Percentiles rank a stretch among this genome's conserved stretches.
These are phyloP conservation scores for Huntiella omanensis DNA, from an alignment of 2,329 filamentous ascomycete species.

Conservation along the genomic window DNA sequence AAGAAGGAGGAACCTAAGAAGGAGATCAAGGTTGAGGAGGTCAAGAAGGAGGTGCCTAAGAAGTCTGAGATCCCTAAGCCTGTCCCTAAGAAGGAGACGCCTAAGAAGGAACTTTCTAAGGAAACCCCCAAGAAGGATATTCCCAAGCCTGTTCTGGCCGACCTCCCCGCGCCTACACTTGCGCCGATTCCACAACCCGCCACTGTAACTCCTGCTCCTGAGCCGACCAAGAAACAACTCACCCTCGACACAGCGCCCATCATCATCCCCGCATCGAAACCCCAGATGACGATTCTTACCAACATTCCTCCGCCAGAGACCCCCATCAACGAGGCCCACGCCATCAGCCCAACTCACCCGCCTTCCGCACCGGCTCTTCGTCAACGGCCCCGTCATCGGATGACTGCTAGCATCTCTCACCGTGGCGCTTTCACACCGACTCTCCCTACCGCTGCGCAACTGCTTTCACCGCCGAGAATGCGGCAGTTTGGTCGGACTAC, in stretches of 20 bases:
- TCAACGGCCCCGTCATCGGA: slow-evolving; percentile 26
- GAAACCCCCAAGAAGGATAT: no score
- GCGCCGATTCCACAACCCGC: no score
- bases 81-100: no score
- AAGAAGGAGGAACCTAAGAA: background rate
- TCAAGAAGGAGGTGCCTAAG: no score
- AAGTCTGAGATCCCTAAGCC: no score
- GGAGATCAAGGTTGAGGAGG: no score
- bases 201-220: no score
- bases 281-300: background rate
- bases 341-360: slow-evolving; percentile 4
- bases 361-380: slow-evolving; percentile 20
- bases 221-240: background rate
- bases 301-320: background rate
- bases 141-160: no score
- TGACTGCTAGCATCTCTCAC: slow-evolving; percentile 33
- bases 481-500: background rate
- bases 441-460: slow-evolving; percentile 46
- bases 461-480: slow-evolving; percentile 31
- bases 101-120: no score
- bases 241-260: background rate
- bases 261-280: background rate
- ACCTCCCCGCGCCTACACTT: no score
- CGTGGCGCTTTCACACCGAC: slow-evolving; percentile 40
- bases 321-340: background rate